Evolutionary conservation across 768 basidiomycete species (phyloP).

Genomic region (Ramaria sp.): DNA sequence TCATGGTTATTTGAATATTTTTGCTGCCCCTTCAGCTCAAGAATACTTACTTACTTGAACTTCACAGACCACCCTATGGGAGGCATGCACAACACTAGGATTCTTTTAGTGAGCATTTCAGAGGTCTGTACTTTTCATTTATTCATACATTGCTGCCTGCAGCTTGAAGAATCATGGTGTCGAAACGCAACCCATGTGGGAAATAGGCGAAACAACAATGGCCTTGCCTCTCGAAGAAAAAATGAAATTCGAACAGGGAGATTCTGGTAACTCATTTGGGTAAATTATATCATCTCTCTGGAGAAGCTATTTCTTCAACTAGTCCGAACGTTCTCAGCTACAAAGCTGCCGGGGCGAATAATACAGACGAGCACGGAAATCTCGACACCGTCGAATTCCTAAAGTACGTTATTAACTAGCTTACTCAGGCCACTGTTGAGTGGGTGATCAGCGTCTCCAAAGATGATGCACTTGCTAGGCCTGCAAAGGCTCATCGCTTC

Average conservation of each 20-base stretch:
- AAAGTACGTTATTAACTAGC: conserved; percentile 10
- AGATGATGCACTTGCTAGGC: conserved; percentile 26
- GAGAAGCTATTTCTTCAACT: neutral
- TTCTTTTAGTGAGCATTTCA: conserved; percentile 39
- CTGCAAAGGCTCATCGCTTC: conserved; percentile 19
- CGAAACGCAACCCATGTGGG: conserved; percentile 30
- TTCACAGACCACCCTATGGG: conserved; percentile 28
- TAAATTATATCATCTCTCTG: conserved; percentile 3
- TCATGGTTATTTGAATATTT: too few relatives aligned
- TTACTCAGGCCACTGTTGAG: neutral
- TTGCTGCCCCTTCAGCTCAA: neutral
- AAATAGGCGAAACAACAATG: conserved; percentile 32
- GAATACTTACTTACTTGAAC: neutral
- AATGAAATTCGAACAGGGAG: conserved; percentile 32
- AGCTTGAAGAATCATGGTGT: conserved; percentile 36
- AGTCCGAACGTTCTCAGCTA: conserved; percentile 10
- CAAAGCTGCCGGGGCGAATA: conserved; percentile 20
- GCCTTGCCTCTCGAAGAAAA: conserved; percentile 31
- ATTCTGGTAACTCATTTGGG: conserved; percentile 31
- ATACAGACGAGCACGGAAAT: conserved; percentile 21
- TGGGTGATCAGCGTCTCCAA: conserved; percentile 14
- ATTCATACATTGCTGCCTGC: neutral
- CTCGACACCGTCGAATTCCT: conserved; percentile 23
- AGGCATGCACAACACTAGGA: conserved; percentile 36
- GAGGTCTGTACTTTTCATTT: neutral